These are phyloP conservation scores for Rhodotorula glutinis DNA, from an alignment of 1,284 basidiomycete species.

Conservation along the genomic window DNA sequence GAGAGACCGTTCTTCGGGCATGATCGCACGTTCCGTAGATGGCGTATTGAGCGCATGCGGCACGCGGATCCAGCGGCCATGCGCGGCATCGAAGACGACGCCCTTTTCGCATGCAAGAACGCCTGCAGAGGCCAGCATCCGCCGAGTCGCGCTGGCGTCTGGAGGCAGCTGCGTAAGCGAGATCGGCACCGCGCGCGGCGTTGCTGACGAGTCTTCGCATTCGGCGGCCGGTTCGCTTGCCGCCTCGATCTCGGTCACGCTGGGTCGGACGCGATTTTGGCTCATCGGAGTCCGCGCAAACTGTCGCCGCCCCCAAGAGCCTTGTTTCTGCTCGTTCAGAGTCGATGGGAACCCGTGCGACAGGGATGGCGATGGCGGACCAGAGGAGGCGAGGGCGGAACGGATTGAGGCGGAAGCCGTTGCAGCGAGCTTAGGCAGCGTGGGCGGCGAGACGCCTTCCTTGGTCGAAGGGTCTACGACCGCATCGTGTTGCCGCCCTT, in stretches of 20 bases:
- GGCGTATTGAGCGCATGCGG: not conserved
- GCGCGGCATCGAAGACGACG: constrained; percentile 77
- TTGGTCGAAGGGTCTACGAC: too few species aligned
- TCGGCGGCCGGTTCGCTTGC: not conserved
- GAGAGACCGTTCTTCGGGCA: too few species aligned
- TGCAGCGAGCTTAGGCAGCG: constrained; percentile 28
- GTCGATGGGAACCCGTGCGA: not conserved
- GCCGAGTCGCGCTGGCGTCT: constrained; percentile 57
- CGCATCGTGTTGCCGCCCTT: too few species aligned
- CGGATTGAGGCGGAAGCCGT: constrained; percentile 34
- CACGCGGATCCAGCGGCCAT: constrained; percentile 75
- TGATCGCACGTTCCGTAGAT: too few species aligned
- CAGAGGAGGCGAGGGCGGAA: constrained; percentile 17
- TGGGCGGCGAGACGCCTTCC: not conserved
- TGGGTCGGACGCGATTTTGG: not conserved
- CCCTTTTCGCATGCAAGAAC: constrained; percentile 70
- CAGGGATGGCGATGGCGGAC: not conserved
- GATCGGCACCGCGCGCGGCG: not conserved
- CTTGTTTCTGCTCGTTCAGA: not conserved
- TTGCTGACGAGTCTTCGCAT: not conserved
- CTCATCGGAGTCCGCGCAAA: constrained; percentile 12
- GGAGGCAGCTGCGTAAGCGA: constrained; percentile 60
- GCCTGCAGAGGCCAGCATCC: constrained; percentile 50
- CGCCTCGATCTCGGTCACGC: not conserved
- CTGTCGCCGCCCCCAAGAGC: constrained; percentile 1